Conservation (phyloP, 768 basidiomycete species). For the Boletus coccyginus region DNA sequence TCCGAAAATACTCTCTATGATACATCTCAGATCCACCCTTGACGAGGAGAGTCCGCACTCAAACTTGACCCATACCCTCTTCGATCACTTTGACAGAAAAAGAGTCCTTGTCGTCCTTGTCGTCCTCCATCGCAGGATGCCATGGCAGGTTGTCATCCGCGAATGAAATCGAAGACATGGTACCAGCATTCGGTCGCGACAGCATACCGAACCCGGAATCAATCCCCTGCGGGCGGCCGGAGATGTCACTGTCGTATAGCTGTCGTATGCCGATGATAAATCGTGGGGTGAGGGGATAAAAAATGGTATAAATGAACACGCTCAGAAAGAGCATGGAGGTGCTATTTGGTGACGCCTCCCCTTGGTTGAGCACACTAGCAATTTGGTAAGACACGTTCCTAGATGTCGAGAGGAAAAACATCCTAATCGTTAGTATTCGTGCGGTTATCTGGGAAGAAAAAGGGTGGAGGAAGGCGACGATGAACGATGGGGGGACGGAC, state of each 20-base stretch:
- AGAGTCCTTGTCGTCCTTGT: not conserved
- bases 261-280: conserved; percentile 7
- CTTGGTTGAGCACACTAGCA: not conserved
- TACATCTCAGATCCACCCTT: too few species aligned
- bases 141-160: not conserved
- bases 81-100: not conserved
- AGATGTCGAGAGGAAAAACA: not conserved
- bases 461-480: too few species aligned
- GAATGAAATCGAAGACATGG: not conserved
- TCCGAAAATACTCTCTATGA: too few species aligned
- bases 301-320: not conserved
- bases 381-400: not conserved
- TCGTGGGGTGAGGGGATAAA: not conserved
- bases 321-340: not conserved
- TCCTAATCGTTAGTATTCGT: too few species aligned
- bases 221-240: not conserved
- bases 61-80: not conserved
- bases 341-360: not conserved
- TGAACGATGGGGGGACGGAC: too few species aligned
- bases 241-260: not conserved
- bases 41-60: not conserved
- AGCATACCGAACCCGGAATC: not conserved
- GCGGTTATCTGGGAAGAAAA: too few species aligned
- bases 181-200: not conserved
- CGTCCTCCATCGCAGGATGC: not conserved